phyloP scores from a whole-genome alignment of 768 basidiomycete species.

The Tylopilus subfusipes region DNA sequence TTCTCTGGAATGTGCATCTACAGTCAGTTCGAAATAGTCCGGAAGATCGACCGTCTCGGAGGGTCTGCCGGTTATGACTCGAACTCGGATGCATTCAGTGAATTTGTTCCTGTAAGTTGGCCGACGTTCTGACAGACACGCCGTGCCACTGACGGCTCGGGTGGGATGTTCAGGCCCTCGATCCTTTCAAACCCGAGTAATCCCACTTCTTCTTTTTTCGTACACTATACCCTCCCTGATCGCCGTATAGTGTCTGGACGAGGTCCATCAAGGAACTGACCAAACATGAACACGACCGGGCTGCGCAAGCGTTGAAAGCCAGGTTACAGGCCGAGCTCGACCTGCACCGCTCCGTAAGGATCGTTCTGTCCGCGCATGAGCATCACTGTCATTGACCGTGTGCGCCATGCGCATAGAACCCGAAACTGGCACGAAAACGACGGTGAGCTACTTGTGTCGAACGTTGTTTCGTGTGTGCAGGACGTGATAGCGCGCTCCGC shows the following conservation, averaged over 20 bases:
- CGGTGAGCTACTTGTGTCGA: not conserved
- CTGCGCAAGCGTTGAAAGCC: not conserved
- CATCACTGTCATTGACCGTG: no score
- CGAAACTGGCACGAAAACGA: not conserved
- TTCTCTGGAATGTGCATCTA: not conserved
- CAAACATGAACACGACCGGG: not conserved
- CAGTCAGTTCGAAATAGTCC: not conserved
- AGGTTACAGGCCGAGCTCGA: conserved; percentile 1
- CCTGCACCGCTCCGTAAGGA: not conserved
- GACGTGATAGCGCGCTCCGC: not conserved
- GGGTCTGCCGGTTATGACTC: not conserved
- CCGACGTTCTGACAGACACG: not conserved
- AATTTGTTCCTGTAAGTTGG: not conserved
- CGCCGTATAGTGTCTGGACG: not conserved
- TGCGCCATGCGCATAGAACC: no score
- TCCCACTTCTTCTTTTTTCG: not conserved
- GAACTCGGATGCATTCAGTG: not conserved
- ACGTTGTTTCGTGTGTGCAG: not conserved
- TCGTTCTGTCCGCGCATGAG: no score
- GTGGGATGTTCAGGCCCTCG: not conserved
- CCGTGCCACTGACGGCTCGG: not conserved
- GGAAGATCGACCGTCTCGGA: conserved; percentile 1
- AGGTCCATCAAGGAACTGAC: not conserved
- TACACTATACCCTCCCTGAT: not conserved
- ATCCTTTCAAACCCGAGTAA: not conserved